Conservation (phyloP, 805 yeast genomes). For the Wickerhamiella dianesei region DNA sequence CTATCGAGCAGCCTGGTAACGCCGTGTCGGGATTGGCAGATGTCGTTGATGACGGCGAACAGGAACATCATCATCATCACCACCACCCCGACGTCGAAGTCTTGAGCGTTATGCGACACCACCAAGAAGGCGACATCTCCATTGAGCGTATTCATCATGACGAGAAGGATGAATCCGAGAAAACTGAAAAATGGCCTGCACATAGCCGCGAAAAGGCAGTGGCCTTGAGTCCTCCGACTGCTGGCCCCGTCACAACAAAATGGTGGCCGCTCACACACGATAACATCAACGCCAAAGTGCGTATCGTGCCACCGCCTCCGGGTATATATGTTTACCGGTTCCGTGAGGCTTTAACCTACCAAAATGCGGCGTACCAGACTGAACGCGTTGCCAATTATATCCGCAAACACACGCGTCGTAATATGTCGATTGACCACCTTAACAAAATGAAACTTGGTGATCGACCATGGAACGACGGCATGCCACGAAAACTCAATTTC, state of each 20-base stretch:
- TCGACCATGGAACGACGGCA: conserved; percentile 87
- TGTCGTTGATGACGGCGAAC: background rate
- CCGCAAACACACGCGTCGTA: conserved; percentile 42
- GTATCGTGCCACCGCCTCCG: conserved; percentile 68
- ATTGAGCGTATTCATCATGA: background rate
- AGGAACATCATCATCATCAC: background rate
- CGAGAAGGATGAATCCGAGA: background rate
- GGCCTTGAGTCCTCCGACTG: background rate
- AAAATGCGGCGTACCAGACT: conserved; percentile 62
- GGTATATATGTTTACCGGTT: conserved; percentile 82
- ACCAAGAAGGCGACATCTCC: no score
- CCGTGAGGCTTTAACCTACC: conserved; percentile 65
- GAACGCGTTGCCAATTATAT: conserved; percentile 60
- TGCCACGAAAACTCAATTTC: conserved; percentile 31
- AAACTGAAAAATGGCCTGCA: background rate
- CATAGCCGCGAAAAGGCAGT: background rate
- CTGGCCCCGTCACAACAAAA: conserved; percentile 7
- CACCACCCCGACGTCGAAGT: background rate
- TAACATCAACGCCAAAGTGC: conserved; percentile 41
- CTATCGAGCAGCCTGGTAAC: background rate
- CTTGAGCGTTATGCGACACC: no score
- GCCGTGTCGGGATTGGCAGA: background rate
- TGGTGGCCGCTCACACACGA: conserved; percentile 31
- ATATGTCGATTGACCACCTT: conserved; percentile 29
- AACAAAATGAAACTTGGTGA: conserved; percentile 33